phyloP scores from a whole-genome alignment of 352 stramenopile genomes.

The Globisporangium recalcitrans region DNA sequence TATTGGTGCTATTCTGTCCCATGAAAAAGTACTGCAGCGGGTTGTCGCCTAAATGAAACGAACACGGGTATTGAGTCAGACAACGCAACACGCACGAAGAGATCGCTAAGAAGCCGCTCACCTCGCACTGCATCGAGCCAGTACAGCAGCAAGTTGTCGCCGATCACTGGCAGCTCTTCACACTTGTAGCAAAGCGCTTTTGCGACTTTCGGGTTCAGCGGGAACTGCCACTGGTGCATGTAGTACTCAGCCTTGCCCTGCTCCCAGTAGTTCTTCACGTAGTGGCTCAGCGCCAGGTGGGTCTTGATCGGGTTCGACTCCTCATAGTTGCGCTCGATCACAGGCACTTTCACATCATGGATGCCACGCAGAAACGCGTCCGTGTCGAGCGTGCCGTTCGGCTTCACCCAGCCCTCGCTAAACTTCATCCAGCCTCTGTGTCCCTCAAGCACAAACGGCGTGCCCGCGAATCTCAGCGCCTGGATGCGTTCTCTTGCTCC shows the following conservation, averaged over 20 bases:
- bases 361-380: slow-evolving; percentile 58
- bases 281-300: slow-evolving; percentile 58
- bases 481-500: slow-evolving; percentile 55
- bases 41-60: slow-evolving; percentile 45
- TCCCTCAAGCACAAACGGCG: slow-evolving; percentile 68
- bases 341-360: slow-evolving; percentile 72
- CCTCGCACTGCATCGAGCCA: slow-evolving; percentile 85
- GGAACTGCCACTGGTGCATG: slow-evolving; percentile 95
- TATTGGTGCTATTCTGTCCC: slow-evolving; percentile 85
- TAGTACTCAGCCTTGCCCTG: slow-evolving; percentile 84
- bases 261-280: slow-evolving; percentile 81
- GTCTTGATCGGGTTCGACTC: slow-evolving; percentile 75
- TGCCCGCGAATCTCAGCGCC: slow-evolving; percentile 57
- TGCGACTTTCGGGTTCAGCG: slow-evolving; percentile 59
- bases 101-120: background rate
- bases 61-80: background rate
- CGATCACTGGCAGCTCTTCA: slow-evolving; percentile 84
- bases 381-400: slow-evolving; percentile 49
- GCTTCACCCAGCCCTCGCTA: slow-evolving; percentile 54
- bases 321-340: slow-evolving; percentile 78
- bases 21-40: slow-evolving; percentile 95
- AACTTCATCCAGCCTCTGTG: slow-evolving; percentile 64
- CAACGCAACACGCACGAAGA: background rate
- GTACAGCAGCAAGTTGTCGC: slow-evolving; percentile 90
- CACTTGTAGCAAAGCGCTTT: slow-evolving; percentile 85